These are phyloP conservation scores for Haplographium delicatum DNA, from an alignment of 495 filamentous ascomycete species.

Conservation along the genomic window DNA sequence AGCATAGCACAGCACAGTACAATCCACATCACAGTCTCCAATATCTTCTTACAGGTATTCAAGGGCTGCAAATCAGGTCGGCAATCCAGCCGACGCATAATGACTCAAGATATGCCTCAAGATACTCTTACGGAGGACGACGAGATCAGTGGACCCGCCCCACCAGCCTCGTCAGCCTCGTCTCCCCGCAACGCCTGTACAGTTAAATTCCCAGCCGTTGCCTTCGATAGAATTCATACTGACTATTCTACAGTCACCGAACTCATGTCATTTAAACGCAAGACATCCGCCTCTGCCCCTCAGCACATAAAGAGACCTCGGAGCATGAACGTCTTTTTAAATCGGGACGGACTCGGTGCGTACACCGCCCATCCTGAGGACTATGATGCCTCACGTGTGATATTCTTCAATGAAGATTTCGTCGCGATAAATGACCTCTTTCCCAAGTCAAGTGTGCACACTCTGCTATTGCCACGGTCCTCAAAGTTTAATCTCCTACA, in stretches of 20 bases:
- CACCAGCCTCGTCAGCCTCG: conserved; percentile 18
- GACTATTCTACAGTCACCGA: conserved; percentile 50
- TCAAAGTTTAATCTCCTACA: conserved; percentile 54
- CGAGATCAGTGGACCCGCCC: conserved; percentile 30
- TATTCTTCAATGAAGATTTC: conserved; percentile 65
- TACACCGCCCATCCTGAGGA: conserved; percentile 48
- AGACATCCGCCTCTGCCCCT: neutral
- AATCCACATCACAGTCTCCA: too few species aligned
- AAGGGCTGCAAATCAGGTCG: too few species aligned
- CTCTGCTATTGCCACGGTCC: conserved; percentile 80
- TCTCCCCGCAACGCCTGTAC: conserved; percentile 33
- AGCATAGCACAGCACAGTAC: too few species aligned
- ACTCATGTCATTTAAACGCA: conserved; percentile 60
- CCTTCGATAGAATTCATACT: neutral
- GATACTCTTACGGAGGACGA: conserved; percentile 35
- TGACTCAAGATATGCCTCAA: conserved; percentile 6
- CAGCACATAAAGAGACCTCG: conserved; percentile 27
- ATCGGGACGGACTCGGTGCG: conserved; percentile 58
- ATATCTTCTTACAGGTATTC: too few species aligned
- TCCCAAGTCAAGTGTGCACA: conserved; percentile 79
- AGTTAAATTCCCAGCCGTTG: conserved; percentile 9
- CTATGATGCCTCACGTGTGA: conserved; percentile 55
- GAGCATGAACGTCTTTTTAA: conserved; percentile 1
- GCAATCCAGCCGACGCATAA: too few species aligned
- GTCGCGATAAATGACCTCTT: conserved; percentile 80